A percentile compares a stretch with the other conserved stretches of the same genome.
Evolutionary conservation across 805 yeast genomes (phyloP).

Genomic region (Myxozyma geophila): DNA sequence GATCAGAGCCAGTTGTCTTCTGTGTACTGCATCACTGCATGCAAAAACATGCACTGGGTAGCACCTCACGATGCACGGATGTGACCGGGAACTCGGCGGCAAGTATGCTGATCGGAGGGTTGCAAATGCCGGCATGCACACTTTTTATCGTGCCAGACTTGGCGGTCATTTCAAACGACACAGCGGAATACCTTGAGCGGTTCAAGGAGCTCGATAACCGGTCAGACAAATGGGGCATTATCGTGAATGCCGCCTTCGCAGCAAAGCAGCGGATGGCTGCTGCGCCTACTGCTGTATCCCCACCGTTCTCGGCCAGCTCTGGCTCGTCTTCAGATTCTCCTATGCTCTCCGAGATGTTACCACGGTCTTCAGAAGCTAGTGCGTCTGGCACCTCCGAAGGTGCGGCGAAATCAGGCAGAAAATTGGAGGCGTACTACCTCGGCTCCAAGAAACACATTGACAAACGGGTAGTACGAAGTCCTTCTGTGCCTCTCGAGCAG

Average conservation of each 20-base stretch:
- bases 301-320: background rate
- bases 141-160: background rate
- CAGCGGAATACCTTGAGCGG: background rate
- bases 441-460: background rate
- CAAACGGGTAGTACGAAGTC: background rate
- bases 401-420: background rate
- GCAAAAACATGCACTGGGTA: too few relatives aligned
- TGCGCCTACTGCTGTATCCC: background rate
- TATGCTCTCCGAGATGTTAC: background rate
- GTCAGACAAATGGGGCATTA: conserved; percentile 11
- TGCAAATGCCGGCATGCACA: background rate
- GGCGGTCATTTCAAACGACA: background rate
- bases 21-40: too few relatives aligned
- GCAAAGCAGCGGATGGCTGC: background rate
- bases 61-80: background rate
- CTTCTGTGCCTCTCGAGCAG: background rate
- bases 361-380: background rate
- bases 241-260: conserved; percentile 2
- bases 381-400: background rate
- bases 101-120: background rate
- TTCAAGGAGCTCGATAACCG: conserved; percentile 13
- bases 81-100: background rate
- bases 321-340: background rate
- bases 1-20: too few relatives aligned
- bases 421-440: background rate